Evolutionary conservation across 495 filamentous ascomycete genomes (phyloP).

Genomic region (Talaromyces thailandensis): DNA sequence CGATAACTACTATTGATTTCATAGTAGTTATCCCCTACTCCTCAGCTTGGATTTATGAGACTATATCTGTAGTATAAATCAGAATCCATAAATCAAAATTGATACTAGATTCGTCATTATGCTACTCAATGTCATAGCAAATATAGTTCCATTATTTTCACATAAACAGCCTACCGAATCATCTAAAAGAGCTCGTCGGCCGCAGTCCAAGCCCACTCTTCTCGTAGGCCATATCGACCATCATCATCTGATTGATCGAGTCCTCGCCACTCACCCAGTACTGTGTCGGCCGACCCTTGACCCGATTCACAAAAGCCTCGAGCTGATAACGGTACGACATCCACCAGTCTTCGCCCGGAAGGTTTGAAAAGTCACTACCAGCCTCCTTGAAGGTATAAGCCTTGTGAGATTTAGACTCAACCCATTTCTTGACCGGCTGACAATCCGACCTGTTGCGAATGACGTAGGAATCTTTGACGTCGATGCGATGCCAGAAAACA

Average conservation of each 20-base stretch:
- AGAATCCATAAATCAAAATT: too few species aligned
- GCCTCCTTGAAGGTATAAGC: slow-evolving; percentile 32
- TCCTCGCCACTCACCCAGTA: slow-evolving; percentile 44
- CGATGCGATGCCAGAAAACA: slow-evolving; percentile 33
- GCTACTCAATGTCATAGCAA: neutral
- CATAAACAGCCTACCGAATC: neutral
- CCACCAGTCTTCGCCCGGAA: slow-evolving; percentile 37
- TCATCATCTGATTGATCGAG: slow-evolving; percentile 43
- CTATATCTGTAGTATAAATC: too few species aligned
- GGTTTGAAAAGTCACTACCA: slow-evolving; percentile 16
- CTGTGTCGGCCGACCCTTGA: slow-evolving; percentile 32
- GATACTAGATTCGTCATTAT: neutral
- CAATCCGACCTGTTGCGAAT: slow-evolving; percentile 18
- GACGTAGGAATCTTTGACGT: slow-evolving; percentile 28
- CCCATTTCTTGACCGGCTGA: slow-evolving; percentile 28
- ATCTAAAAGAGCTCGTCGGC: slow-evolving; percentile 14
- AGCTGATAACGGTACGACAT: slow-evolving; percentile 42
- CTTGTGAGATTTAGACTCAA: slow-evolving; percentile 25
- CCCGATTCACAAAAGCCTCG: slow-evolving; percentile 46
- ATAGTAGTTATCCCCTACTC: too few species aligned
- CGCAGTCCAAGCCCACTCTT: slow-evolving; percentile 30
- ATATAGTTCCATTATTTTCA: neutral
- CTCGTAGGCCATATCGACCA: slow-evolving; percentile 44
- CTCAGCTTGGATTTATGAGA: too few species aligned
- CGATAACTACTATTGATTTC: too few species aligned